Evolutionary conservation across 1,284 basidiomycete species (phyloP), one percentile per base, ranked within the genome.

Genomic region (Boletus austroedulis): DNA sequence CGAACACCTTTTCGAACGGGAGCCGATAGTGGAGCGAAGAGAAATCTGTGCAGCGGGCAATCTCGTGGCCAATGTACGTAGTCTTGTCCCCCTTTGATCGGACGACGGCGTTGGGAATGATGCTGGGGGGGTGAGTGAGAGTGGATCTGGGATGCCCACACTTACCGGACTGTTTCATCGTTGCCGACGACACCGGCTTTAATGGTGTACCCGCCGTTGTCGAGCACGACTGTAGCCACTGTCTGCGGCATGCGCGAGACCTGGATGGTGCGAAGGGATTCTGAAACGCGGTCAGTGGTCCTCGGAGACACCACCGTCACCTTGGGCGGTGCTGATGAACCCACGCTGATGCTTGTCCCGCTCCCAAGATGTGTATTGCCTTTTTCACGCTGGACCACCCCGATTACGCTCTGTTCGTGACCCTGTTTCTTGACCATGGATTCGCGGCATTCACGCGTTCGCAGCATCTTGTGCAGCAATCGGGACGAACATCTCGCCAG

Each of bases 141-240:
- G 31, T 38, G 19, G n/a, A n/a, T n/a, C 50, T 24, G 49, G 26
- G 32, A 8, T 28, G 59, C n/a, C 41, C 46, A 59, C 44, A 63
- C 67, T 48, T 43, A 65, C 66, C 62, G 63, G 55, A 61, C 56
- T 47, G 60, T 59, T 57, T 62, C 68, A 57, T 70, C 67, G 64
- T 65, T 60, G 56, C 73, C 71, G 54, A 70, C 65, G 17, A 78
- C 74, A n/a, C 90, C 89, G 12, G 83, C 82, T 70, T 95, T 96
- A 73, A 95, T 86, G 4, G 82, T 83, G 55, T 82, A 85, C 12
- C 85, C 94, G 45, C 94, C 94, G 73, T 95, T 96, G 70, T 95
- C 94, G 45, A 95, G 79, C 11, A 95, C 79, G 58, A 94, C 76
- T 19, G 84, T 78, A 4, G 79, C 72, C 40, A 73, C 55, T 44